phyloP scores from a whole-genome alignment of 257 asterid genomes.

The Lithospermum erythrorhizon region DNA sequence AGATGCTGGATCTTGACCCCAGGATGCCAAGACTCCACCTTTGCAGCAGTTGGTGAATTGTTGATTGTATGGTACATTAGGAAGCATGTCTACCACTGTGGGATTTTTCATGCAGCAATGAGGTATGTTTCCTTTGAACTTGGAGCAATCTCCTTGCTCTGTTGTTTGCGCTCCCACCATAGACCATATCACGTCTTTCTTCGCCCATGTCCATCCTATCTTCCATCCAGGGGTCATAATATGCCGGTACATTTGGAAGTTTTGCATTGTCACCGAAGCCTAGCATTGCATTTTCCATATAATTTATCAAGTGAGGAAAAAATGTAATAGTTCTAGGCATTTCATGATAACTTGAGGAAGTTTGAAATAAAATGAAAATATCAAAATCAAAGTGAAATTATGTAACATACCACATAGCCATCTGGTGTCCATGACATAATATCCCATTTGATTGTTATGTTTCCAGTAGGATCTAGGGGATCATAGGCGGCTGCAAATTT shows the following conservation, averaged over 20 bases:
- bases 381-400: no score
- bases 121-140: conserved; percentile 14
- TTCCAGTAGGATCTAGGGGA: conserved; percentile 86
- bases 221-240: conserved; percentile 22
- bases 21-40: conserved; percentile 14
- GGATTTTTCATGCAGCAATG: conserved; percentile 16
- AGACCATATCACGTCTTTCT: conserved; percentile 18
- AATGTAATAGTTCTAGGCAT: no score
- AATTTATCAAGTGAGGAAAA: no score
- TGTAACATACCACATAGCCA: conserved; percentile 66
- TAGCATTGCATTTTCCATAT: neutral
- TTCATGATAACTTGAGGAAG: no score
- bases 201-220: conserved; percentile 23
- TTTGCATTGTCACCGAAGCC: conserved; percentile 18
- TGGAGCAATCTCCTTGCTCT: conserved; percentile 23
- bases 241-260: conserved; percentile 21
- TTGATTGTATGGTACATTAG: conserved; percentile 18
- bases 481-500: conserved; percentile 60
- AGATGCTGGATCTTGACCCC: conserved; percentile 11
- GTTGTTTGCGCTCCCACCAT: conserved; percentile 19
- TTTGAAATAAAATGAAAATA: no score
- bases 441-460: conserved; percentile 94
- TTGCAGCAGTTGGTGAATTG: conserved; percentile 24
- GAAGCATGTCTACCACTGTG: conserved; percentile 15
- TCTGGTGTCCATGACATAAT: conserved; percentile 87